Base-by-base conservation (phyloP, 345 rosid genomes). In the Microcos paniculata region DNA sequence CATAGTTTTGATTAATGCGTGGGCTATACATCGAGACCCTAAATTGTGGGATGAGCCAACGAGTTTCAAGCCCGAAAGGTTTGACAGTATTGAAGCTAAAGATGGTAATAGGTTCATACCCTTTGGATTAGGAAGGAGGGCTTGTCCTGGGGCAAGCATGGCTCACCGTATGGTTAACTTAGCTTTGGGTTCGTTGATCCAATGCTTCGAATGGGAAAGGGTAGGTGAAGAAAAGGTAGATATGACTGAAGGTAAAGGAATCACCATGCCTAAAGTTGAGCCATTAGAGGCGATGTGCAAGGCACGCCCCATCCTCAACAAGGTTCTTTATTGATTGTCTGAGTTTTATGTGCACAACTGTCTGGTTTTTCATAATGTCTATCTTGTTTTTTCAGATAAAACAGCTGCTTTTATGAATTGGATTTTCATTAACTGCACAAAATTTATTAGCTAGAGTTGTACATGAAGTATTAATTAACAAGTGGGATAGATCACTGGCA, bases 21-120 rank as follows among this genome's bases (percentile, higher is more conserved):
- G 91, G 90, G 89, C 88, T 12, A 89, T 89, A 35, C 90, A 86
- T 12, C 70, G 85, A 62, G 88, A 89, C 67, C 84, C 86, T 3
- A 6, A 31, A 7, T 4, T 79, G 13, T 89, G 91, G 91, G 84
- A 80, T 12, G 89, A 86, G 3, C 80, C 87, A 3, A 63, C 72
- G 13, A 61, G 28, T 3, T 90, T 90, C 53, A 78, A 83, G 59
- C 91, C 93, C 1, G 89, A 86, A 68, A 86, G 91, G 43, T 88
- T 85, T 3, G 84, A 82, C 51, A 77, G 28, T 15, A 74, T 77
- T 49, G 81, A 64, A 2, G 82, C 71, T 26, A 10, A 45, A 0
- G 38, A 23, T 31, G 72, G 70, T 15, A 55, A 46, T 2, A 89
- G 82, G 74, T 40, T 82, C 14, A 7, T 87, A 71, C 78, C 88